Conservation (phyloP, 805 yeast genomes). For the Jamesozyma gamospora region DNA sequence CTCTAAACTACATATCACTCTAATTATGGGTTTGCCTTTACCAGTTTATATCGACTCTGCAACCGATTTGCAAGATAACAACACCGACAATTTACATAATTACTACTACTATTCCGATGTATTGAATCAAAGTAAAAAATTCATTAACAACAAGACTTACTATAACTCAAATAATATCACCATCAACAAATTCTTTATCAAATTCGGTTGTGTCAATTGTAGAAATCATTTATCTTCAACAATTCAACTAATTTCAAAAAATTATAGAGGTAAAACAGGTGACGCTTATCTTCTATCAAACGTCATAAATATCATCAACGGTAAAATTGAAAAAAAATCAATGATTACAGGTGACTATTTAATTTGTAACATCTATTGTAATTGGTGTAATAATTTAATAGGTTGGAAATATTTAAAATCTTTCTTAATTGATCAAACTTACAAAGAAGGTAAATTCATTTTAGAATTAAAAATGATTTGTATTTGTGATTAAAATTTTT, state of each 20-base stretch:
- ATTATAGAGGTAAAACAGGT: conserved; percentile 49
- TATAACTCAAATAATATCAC: too few species aligned
- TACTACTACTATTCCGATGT: neutral
- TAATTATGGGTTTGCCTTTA: conserved; percentile 3
- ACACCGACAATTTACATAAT: too few species aligned
- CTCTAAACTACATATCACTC: too few species aligned
- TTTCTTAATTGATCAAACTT: conserved; percentile 36
- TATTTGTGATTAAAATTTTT: conserved; percentile 11
- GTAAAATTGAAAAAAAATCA: conserved; percentile 30
- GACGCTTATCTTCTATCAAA: conserved; percentile 44
- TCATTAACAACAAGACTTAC: too few species aligned
- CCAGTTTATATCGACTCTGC: conserved; percentile 3
- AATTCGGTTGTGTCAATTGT: conserved; percentile 26
- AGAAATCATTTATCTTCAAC: conserved; percentile 27
- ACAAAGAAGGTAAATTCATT: conserved; percentile 53
- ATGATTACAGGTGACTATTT: conserved; percentile 56
- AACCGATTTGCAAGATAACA: neutral
- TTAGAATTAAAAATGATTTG: conserved; percentile 34
- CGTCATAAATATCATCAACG: conserved; percentile 38
- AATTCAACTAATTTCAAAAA: conserved; percentile 28
- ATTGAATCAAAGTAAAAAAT: too few species aligned
- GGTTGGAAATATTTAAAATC: conserved; percentile 60
- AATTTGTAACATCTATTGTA: conserved; percentile 49
- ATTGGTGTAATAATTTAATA: conserved; percentile 42
- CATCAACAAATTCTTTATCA: conserved; percentile 11